These are phyloP conservation scores for Talaromyces islandicus DNA, from an alignment of 2,329 filamentous ascomycete genomes.

Conservation along the genomic window DNA sequence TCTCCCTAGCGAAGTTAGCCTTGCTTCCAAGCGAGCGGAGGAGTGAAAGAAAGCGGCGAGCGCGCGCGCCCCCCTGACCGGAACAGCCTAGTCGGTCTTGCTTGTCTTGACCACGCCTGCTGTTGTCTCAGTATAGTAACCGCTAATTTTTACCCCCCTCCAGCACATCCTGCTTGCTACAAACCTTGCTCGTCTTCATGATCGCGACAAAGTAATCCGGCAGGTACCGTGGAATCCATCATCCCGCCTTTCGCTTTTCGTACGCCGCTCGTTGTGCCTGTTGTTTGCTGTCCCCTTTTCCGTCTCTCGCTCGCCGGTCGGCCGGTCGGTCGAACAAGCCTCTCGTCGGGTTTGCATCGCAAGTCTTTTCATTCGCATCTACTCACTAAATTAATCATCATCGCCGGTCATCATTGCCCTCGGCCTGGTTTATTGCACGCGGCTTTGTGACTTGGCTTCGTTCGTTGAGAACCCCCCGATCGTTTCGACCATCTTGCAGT, in stretches of 20 bases:
- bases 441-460: neutral
- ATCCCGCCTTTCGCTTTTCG: neutral
- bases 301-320: neutral
- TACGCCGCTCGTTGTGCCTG: constrained; percentile 1
- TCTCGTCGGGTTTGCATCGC: neutral
- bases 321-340: neutral
- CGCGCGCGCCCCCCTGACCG: neutral
- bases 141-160: neutral
- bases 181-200: neutral
- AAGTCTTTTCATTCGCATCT: neutral
- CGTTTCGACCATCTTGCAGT: neutral
- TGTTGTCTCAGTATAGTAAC: neutral
- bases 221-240: constrained; percentile 1
- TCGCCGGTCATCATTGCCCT: neutral
- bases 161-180: neutral
- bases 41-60: neutral
- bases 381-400: neutral
- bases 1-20: neutral
- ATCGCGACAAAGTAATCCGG: neutral
- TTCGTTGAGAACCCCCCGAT: neutral
- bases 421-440: neutral
- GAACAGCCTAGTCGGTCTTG: neutral
- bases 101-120: neutral
- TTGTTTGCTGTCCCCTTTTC: neutral
- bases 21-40: neutral